Evolutionary conservation across 768 basidiomycete species (phyloP).

Genomic region (Podaxis carcinomalis): DNA sequence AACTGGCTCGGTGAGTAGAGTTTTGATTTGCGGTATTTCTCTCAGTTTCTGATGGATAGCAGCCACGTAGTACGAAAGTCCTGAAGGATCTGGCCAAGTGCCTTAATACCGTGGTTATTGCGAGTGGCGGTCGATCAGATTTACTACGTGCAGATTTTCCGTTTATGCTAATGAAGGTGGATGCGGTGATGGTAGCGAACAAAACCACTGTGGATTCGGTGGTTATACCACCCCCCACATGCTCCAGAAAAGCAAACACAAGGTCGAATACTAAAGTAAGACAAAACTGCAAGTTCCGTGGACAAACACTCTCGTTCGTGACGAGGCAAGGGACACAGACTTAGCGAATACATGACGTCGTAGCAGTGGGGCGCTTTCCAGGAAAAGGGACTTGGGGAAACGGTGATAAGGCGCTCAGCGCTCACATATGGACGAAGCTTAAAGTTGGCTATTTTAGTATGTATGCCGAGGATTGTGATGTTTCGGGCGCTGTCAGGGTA

Average conservation of each 20-base stretch:
- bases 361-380: background rate
- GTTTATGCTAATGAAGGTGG: no score
- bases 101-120: no score
- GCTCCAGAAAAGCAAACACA: no score
- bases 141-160: no score
- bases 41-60: background rate
- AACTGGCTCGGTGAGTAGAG: background rate
- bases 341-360: background rate
- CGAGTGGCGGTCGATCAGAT: no score
- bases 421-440: background rate
- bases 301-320: background rate
- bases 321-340: background rate
- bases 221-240: no score
- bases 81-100: background rate
- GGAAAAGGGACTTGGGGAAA: background rate
- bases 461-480: background rate
- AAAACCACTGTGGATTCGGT: no score
- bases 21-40: background rate
- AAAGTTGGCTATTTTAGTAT: background rate
- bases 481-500: background rate
- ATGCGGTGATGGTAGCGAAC: no score
- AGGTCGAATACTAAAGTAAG: no score
- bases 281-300: background rate
- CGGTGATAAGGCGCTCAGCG: background rate
- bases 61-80: background rate